phyloP scores from a whole-genome alignment of 1,139 yeast species.

The Suhomyces atakaporum region DNA sequence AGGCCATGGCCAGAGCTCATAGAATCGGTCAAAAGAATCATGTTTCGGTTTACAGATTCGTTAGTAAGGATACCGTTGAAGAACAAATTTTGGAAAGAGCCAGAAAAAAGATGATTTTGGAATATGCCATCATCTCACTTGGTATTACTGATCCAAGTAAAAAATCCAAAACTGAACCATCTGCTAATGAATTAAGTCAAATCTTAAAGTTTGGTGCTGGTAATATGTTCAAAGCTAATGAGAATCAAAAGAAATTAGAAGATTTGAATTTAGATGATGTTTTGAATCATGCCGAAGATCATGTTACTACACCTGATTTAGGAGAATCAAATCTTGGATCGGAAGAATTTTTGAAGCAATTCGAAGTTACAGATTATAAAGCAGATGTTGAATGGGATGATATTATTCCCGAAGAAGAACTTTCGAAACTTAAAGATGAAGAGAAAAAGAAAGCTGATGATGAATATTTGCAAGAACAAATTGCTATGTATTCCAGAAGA shows the following conservation, averaged over 20 bases:
- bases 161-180: conserved; percentile 64
- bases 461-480: conserved; percentile 82
- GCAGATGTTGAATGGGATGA: conserved; percentile 99
- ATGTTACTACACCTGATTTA: conserved; percentile 90
- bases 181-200: conserved; percentile 82
- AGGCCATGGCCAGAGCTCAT: conserved; percentile 99
- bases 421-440: conserved; percentile 84
- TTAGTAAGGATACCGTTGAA: conserved; percentile 95
- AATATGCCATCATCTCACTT: conserved; percentile 92
- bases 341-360: conserved; percentile 94
- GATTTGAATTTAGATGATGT: conserved; percentile 95
- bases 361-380: conserved; percentile 97
- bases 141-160: conserved; percentile 82
- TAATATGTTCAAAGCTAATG: conserved; percentile 91
- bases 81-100: conserved; percentile 97
- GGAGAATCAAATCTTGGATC: conserved; percentile 98
- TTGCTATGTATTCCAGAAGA: conserved; percentile 82
- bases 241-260: conserved; percentile 92
- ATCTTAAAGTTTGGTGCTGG: conserved; percentile 98
- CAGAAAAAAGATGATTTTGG: conserved; percentile 95
- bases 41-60: conserved; percentile 95
- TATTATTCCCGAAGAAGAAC: conserved; percentile 94
- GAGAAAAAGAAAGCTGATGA: conserved; percentile 88
- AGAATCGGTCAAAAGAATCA: conserved; percentile 98
- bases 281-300: conserved; percentile 95